Evolutionary conservation across 2,329 filamentous ascomycete species (phyloP).

Genomic region (Microascus cirrosus): DNA sequence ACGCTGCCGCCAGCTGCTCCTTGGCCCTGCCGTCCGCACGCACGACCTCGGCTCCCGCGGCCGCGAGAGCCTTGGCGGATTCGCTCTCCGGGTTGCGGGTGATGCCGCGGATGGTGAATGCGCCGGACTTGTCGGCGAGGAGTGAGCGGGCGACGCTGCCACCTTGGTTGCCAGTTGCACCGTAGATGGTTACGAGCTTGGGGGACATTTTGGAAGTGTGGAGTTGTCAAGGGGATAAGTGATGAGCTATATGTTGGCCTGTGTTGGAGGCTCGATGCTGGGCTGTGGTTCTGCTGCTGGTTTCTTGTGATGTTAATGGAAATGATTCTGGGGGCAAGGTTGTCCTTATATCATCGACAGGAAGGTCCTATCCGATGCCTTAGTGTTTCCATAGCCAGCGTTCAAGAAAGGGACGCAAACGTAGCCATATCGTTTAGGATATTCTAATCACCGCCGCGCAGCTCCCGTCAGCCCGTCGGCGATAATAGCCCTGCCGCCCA

Average conservation of each 20-base stretch:
- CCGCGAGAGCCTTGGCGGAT: conserved; percentile 24
- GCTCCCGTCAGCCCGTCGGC: background rate
- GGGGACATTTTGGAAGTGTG: conserved; percentile 12
- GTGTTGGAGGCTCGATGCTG: background rate
- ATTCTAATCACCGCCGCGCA: background rate
- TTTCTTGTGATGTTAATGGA: background rate
- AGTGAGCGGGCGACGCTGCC: conserved; percentile 33
- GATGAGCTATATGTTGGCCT: background rate
- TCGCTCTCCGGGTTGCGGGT: conserved; percentile 28
- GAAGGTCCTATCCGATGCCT: background rate
- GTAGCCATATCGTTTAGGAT: background rate
- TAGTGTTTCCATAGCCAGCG: background rate
- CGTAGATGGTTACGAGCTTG: conserved; percentile 20
- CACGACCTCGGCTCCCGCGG: conserved; percentile 29
- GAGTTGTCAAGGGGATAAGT: background rate
- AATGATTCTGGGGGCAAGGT: background rate
- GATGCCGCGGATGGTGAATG: conserved; percentile 30
- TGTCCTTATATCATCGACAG: background rate
- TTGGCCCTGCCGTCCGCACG: conserved; percentile 30
- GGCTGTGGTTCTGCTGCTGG: background rate
- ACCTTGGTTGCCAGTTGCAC: conserved; percentile 36
- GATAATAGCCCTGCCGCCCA: background rate
- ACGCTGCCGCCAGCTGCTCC: conserved; percentile 24
- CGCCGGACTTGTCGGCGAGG: conserved; percentile 18
- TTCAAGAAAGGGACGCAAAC: background rate